Evolutionary conservation across 768 basidiomycete genomes (phyloP).

Genomic region (Suillus subaureus): DNA sequence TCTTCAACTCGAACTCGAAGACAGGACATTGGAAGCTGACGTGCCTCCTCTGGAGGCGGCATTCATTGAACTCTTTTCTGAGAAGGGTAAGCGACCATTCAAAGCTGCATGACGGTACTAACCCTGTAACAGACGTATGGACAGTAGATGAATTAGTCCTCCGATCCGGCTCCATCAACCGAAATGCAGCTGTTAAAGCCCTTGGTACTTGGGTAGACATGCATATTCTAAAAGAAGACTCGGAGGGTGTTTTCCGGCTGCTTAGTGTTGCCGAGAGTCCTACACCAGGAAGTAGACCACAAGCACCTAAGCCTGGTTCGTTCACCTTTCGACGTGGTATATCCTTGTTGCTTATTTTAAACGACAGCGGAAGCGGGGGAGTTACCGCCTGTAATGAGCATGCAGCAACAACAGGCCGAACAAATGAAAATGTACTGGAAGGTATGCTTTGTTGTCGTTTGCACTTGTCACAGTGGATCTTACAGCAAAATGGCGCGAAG

Average conservation of each 20-base stretch:
- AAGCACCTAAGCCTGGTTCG: constrained; percentile 29
- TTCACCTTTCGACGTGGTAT: neutral
- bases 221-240: constrained; percentile 76
- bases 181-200: constrained; percentile 67
- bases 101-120: neutral
- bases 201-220: constrained; percentile 83
- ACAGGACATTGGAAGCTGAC: constrained; percentile 73
- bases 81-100: constrained; percentile 49
- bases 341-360: constrained; percentile 1
- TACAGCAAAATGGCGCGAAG: constrained; percentile 35
- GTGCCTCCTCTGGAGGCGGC: constrained; percentile 91
- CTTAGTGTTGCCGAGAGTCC: constrained; percentile 62
- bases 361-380: constrained; percentile 45
- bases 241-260: constrained; percentile 59
- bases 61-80: constrained; percentile 83
- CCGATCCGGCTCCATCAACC: constrained; percentile 66
- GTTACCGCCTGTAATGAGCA: constrained; percentile 49
- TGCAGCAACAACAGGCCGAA: constrained; percentile 78
- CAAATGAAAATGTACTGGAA: constrained; percentile 92
- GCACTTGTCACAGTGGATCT: constrained; percentile 7
- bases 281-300: constrained; percentile 26
- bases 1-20: constrained; percentile 80
- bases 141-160: constrained; percentile 65
- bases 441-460: constrained; percentile 39
- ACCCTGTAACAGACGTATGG: constrained; percentile 59